These are phyloP conservation scores for Warburgia ugandensis DNA, from an alignment of 164 flowering plant genomes.

Conservation along the genomic window DNA sequence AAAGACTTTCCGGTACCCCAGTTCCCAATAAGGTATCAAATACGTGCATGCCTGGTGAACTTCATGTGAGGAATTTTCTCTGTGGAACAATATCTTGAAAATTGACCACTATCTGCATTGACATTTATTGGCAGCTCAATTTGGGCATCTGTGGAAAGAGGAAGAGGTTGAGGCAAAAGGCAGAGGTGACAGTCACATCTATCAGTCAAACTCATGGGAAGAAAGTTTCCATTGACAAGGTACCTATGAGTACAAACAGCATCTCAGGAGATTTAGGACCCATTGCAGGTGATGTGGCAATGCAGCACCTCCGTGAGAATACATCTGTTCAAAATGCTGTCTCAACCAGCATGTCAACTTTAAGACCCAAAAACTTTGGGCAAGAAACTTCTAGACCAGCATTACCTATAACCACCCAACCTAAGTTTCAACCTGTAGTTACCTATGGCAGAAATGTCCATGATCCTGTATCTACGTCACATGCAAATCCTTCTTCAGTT, in stretches of 20 bases:
- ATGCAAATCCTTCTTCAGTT: conserved; percentile 30
- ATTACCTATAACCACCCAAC: conserved; percentile 35
- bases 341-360: conserved; percentile 23
- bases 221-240: conserved; percentile 63
- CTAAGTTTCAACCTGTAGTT: conserved; percentile 37
- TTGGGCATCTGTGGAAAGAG: conserved; percentile 40
- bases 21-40: conserved; percentile 48
- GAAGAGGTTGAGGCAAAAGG: conserved; percentile 58
- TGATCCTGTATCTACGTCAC: conserved; percentile 42
- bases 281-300: conserved; percentile 26
- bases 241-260: conserved; percentile 43
- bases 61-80: not conserved
- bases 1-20: conserved; percentile 48
- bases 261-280: conserved; percentile 42
- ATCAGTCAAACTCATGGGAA: conserved; percentile 60
- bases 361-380: conserved; percentile 34
- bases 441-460: conserved; percentile 41
- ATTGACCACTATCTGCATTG: not conserved
- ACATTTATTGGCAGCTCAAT: conserved; percentile 53
- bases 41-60: conserved; percentile 4
- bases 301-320: conserved; percentile 39
- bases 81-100: not conserved
- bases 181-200: conserved; percentile 59
- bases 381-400: conserved; percentile 40
- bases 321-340: conserved; percentile 29